Percentiles rank a stretch among this genome's conserved stretches.
phyloP scores from a whole-genome alignment of 2,329 filamentous ascomycete species.

The Clathrospora elynae region DNA sequence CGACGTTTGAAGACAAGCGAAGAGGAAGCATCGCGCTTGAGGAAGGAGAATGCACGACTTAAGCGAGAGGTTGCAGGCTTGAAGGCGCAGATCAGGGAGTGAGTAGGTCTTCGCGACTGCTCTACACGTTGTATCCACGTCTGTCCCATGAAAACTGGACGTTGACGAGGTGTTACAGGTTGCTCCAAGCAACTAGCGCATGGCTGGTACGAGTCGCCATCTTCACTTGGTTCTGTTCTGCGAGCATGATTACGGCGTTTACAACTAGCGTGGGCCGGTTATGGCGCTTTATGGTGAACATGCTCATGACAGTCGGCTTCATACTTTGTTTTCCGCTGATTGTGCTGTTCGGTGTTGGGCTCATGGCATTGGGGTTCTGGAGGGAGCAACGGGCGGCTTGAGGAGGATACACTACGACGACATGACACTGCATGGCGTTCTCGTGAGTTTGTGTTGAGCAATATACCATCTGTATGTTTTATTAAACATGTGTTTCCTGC shows the following conservation, averaged over 20 bases:
- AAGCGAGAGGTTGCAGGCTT: slow-evolving; percentile 79
- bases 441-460: slow-evolving; percentile 11
- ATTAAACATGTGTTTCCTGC: neutral
- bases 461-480: slow-evolving; percentile 31
- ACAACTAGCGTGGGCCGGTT: slow-evolving; percentile 8
- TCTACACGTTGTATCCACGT: neutral
- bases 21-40: slow-evolving; percentile 76
- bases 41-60: slow-evolving; percentile 83
- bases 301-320: slow-evolving; percentile 11
- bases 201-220: neutral
- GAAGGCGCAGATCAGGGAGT: slow-evolving; percentile 56
- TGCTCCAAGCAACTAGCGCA: slow-evolving; percentile 2
- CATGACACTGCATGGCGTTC: slow-evolving; percentile 19
- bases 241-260: slow-evolving; percentile 23
- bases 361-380: neutral
- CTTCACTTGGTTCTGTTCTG: slow-evolving; percentile 4
- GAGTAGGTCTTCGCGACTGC: slow-evolving; percentile 26
- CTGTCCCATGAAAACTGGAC: neutral
- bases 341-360: slow-evolving; percentile 5
- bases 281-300: slow-evolving; percentile 13
- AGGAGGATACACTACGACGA: slow-evolving; percentile 8
- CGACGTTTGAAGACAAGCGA: slow-evolving; percentile 71
- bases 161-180: slow-evolving; percentile 12
- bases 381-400: neutral
- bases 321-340: slow-evolving; percentile 13